Percentiles rank a stretch among this genome's conserved stretches.
These are phyloP conservation scores for Manihot esculenta DNA, from an alignment of 441 rosid genomes.

Conservation along the genomic window DNA sequence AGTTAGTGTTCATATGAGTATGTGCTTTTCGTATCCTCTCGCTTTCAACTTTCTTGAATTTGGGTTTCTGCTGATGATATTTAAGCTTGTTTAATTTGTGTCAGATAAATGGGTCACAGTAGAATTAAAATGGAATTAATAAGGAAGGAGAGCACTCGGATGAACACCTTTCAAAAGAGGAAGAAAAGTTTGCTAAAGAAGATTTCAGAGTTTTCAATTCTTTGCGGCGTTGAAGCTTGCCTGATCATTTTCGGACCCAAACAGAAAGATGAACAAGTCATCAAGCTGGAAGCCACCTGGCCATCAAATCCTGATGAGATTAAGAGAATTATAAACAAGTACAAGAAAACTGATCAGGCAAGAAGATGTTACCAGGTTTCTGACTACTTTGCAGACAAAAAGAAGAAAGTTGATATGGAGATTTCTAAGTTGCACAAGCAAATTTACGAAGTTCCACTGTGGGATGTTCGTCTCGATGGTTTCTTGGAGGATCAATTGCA, in stretches of 20 bases:
- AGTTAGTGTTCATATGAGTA: too few species aligned
- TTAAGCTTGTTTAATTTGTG: too few species aligned
- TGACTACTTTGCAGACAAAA: conserved; percentile 27
- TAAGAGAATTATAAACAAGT: conserved; percentile 3
- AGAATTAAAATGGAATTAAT: conserved; percentile 16
- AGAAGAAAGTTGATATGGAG: conserved; percentile 18
- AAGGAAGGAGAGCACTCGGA: conserved; percentile 41
- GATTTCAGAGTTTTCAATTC: conserved; percentile 48
- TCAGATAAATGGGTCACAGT: conserved; percentile 16
- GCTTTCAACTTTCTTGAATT: too few species aligned
- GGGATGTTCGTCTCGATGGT: conserved; percentile 12
- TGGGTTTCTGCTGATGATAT: too few species aligned
- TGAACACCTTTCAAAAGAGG: conserved; percentile 50
- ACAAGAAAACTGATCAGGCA: conserved; percentile 10
- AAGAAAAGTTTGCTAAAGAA: conserved; percentile 59
- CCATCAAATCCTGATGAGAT: conserved; percentile 15
- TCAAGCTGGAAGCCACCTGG: conserved; percentile 16
- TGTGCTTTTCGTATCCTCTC: too few species aligned
- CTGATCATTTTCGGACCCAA: conserved; percentile 43
- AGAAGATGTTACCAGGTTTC: conserved; percentile 14
- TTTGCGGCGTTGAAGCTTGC: conserved; percentile 57
- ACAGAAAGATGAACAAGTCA: background rate
- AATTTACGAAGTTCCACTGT: conserved; percentile 1
- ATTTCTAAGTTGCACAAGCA: conserved; percentile 15
- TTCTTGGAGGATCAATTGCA: conserved; percentile 5